Base-by-base conservation (phyloP, 352 stramenopile genomes). In the Ophiocytium majus region DNA sequence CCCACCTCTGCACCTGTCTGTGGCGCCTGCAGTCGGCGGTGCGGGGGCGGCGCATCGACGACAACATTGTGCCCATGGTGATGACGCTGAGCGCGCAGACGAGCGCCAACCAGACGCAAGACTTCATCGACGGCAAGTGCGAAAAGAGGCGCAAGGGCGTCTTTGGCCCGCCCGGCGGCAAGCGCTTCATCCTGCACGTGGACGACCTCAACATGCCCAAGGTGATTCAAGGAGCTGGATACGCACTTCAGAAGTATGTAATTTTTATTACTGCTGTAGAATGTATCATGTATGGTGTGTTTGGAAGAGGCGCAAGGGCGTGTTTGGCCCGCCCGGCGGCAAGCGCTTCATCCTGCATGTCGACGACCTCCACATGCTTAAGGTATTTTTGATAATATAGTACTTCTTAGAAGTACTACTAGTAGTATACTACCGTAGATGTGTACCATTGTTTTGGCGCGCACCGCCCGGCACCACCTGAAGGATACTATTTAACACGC, bases 161-260 rank as follows among this genome's bases (percentile, higher is more conserved):
- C 0, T 98, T 95, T 76, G 95, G 95, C 9, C 95, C 95, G 0
- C 91, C 94, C 0, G 93, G 93, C 0, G 95, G 95, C 5, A 98
- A 97, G 89, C 92, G 92, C 63, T 96, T 95, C 50, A 93, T 98
- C 79, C 92, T 98, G 36, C 96, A 97, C 84, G 92, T 98, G 17
- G 95, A 98, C 87, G 95, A 98, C 83, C 86, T 98, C 9, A 98
- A 98, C 88, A 98, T 98, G 95, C 95, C 95, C 0, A 96, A 97
- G 84, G 63, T 71, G 82, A 82, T n/a, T n/a, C n/a, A n/a, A n/a
- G n/a, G n/a, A n/a, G n/a, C 35, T 66, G 80, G 10, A 10, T 0
- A 66, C 0, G 0, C 36, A 10, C 9, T 74, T 23, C 31, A 31
- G 10, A 10, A 74, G 31, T 1, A 5, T 10, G 63, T 74, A 23